These are phyloP conservation scores for Penicillium sp. DNA, from an alignment of 2,329 filamentous ascomycete species.

Conservation along the genomic window DNA sequence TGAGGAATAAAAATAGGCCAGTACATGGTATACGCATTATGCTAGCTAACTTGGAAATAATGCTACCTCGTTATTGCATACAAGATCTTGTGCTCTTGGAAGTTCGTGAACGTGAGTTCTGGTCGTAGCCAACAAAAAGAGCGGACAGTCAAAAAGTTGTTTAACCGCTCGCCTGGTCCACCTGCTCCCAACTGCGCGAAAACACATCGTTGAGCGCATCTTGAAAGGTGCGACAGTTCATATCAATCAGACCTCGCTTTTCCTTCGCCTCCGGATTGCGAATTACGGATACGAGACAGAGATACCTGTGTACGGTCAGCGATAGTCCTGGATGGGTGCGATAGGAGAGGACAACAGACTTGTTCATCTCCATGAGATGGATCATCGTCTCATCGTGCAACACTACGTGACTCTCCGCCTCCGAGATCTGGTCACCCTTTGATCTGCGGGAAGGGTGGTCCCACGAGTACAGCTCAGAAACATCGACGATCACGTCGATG, in stretches of 20 bases:
- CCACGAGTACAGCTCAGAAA: slow-evolving; percentile 91
- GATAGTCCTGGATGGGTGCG: neutral
- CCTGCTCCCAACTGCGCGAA: slow-evolving; percentile 46
- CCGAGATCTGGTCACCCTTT: slow-evolving; percentile 45
- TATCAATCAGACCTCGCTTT: slow-evolving; percentile 61
- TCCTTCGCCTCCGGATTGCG: slow-evolving; percentile 60
- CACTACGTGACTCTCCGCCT: slow-evolving; percentile 59
- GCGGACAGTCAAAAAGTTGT: neutral
- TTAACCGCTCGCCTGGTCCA: slow-evolving; percentile 25
- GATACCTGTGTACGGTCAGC: slow-evolving; percentile 45
- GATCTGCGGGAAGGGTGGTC: slow-evolving; percentile 44
- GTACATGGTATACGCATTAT: neutral
- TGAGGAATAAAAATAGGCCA: neutral
- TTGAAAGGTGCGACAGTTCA: slow-evolving; percentile 61
- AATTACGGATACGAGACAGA: slow-evolving; percentile 61
- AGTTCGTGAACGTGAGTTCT: neutral
- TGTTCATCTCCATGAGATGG: slow-evolving; percentile 63
- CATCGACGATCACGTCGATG: slow-evolving; percentile 96
- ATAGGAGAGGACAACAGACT: slow-evolving; percentile 42
- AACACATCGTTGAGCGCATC: slow-evolving; percentile 60
- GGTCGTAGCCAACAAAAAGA: neutral
- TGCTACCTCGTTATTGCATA: neutral
- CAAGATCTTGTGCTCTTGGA: neutral
- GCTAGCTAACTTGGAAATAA: neutral
- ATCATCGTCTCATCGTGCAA: slow-evolving; percentile 59